A percentile compares a stretch with the other conserved stretches of the same genome.
These are phyloP conservation scores for Sicyos baderoa DNA, from an alignment of 306 rosid species.

Conservation along the genomic window DNA sequence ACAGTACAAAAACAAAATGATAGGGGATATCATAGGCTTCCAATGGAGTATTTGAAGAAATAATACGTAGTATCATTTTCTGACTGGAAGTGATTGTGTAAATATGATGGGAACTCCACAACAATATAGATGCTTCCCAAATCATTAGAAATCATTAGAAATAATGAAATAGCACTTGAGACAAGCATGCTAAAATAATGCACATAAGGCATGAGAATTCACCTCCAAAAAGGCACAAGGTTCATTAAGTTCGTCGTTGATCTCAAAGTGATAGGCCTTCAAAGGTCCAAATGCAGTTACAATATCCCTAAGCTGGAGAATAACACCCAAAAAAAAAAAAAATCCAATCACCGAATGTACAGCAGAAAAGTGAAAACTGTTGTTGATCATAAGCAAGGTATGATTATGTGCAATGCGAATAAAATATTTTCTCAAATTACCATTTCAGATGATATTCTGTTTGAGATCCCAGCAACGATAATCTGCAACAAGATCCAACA, in stretches of 20 bases:
- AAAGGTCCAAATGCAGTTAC: constrained; percentile 75
- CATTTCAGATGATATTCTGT: constrained; percentile 61
- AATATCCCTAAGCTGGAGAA: constrained; percentile 65
- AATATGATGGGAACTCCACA: not conserved
- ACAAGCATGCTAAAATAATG: constrained; percentile 13
- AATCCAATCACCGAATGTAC: constrained; percentile 12
- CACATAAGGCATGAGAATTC: constrained; percentile 14
- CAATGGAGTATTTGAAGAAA: not conserved
- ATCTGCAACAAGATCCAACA: constrained; percentile 41
- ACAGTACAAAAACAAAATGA: not conserved
- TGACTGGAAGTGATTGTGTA: not conserved
- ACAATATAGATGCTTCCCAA: not conserved
- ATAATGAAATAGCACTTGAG: not conserved
- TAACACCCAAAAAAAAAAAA: constrained; percentile 14
- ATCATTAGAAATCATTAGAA: not conserved
- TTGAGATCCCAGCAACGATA: constrained; percentile 84
- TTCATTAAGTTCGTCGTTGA: constrained; percentile 30
- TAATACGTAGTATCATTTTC: not conserved
- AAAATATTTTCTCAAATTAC: constrained; percentile 29
- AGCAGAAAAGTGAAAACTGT: not conserved
- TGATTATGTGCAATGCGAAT: not conserved
- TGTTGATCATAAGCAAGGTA: not conserved
- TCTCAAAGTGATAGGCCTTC: constrained; percentile 76
- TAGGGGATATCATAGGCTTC: not conserved
- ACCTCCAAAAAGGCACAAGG: constrained; percentile 85